These are phyloP conservation scores for Metschnikowia anglica DNA, from an alignment of 805 yeast genomes.

Conservation along the genomic window DNA sequence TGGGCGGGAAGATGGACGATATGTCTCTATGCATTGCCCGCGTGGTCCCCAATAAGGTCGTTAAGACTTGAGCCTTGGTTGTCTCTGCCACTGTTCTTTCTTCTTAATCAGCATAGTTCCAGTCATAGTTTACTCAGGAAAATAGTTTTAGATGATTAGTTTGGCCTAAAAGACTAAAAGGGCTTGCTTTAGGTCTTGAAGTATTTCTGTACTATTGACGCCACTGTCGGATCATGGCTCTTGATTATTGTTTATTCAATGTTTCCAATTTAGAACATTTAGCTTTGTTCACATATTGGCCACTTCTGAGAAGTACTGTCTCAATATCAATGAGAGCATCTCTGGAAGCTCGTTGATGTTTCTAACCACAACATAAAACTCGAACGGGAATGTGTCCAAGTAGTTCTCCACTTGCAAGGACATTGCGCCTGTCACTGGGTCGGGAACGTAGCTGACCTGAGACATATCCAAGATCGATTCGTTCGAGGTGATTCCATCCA, in stretches of 20 bases:
- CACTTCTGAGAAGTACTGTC: conserved; percentile 85
- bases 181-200: too few relatives aligned
- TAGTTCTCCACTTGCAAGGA: conserved; percentile 77
- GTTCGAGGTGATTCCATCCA: conserved; percentile 81
- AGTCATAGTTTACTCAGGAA: too few relatives aligned
- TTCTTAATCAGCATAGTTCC: not conserved
- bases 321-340: conserved; percentile 81
- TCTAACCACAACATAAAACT: conserved; percentile 90
- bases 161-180: too few relatives aligned
- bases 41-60: conserved; percentile 27
- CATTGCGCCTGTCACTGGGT: conserved; percentile 61
- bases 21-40: conserved; percentile 51
- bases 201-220: too few relatives aligned
- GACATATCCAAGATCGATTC: conserved; percentile 93
- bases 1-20: conserved; percentile 57
- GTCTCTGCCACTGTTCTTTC: too few relatives aligned
- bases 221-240: too few relatives aligned
- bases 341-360: conserved; percentile 87
- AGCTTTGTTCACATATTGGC: conserved; percentile 29
- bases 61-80: not conserved
- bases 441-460: conserved; percentile 81
- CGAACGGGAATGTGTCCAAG: conserved; percentile 93
- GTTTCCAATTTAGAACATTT: too few relatives aligned
- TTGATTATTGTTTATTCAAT: too few relatives aligned
- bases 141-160: too few relatives aligned